Percentiles rank a stretch among this genome's conserved stretches.
phyloP scores from a whole-genome alignment of 2,329 filamentous ascomycete species.

The Samsoniella hepiali region DNA sequence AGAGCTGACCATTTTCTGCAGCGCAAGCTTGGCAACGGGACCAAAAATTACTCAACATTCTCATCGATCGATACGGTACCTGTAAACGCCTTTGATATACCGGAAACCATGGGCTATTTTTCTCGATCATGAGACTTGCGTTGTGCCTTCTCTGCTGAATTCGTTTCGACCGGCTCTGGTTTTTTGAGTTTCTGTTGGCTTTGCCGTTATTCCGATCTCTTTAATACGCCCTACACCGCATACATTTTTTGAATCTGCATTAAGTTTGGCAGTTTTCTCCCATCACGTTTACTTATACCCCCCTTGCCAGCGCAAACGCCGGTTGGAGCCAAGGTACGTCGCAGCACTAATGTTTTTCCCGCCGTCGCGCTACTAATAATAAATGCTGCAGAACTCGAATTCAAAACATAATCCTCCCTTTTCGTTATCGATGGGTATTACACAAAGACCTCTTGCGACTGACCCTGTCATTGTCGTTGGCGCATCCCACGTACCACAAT shows the following conservation, averaged over 20 bases:
- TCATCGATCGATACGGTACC: not conserved
- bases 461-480: slow-evolving; percentile 15
- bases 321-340: slow-evolving; percentile 6
- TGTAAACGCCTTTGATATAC: slow-evolving; percentile 1
- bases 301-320: slow-evolving; percentile 12
- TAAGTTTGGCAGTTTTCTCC: not conserved
- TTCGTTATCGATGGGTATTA: slow-evolving; percentile 21
- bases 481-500: slow-evolving; percentile 3
- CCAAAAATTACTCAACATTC: not conserved
- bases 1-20: slow-evolving; percentile 6
- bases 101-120: slow-evolving; percentile 18
- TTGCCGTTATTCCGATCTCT: slow-evolving; percentile 16
- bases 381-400: not conserved
- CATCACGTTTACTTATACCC: not conserved
- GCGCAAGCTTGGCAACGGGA: not conserved
- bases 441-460: slow-evolving; percentile 18
- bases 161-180: slow-evolving; percentile 17
- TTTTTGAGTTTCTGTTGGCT: slow-evolving; percentile 15
- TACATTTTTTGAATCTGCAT: not conserved
- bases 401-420: slow-evolving; percentile 20
- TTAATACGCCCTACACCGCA: slow-evolving; percentile 14
- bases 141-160: slow-evolving; percentile 17
- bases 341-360: not conserved
- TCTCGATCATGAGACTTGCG: slow-evolving; percentile 17
- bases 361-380: not conserved